phyloP scores from a whole-genome alignment of 2,329 filamentous ascomycete genomes.

The Bipolaris sorokiniana region DNA sequence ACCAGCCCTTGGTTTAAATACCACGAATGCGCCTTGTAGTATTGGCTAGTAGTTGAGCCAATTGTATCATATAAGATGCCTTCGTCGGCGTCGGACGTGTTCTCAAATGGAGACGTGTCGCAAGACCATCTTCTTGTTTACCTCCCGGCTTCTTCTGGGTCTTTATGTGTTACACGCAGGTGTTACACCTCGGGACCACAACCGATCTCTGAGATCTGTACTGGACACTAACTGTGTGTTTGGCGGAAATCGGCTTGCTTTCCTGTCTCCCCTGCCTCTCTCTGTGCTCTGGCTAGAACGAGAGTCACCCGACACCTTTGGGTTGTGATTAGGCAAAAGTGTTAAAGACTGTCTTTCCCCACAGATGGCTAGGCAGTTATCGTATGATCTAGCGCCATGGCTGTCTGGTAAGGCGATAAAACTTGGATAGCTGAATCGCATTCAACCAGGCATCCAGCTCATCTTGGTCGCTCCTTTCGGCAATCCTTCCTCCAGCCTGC shows the following conservation, averaged over 20 bases:
- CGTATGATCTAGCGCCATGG: neutral
- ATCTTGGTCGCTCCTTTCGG: neutral
- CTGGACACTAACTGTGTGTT: neutral
- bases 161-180: neutral
- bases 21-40: no score
- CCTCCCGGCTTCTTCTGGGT: neutral
- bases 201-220: neutral
- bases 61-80: no score
- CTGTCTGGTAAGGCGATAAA: neutral
- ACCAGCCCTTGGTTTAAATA: no score
- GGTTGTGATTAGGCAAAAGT: neutral
- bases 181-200: neutral
- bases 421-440: neutral
- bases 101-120: no score
- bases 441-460: neutral
- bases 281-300: neutral
- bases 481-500: neutral
- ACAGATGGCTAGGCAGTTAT: neutral
- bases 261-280: neutral
- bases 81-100: no score
- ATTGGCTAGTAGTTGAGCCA: no score
- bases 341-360: neutral
- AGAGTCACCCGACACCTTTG: neutral
- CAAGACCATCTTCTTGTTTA: no score
- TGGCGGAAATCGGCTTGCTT: neutral